Conservation (phyloP, 306 rosid species). For the Luffa aegyptiaca region DNA sequence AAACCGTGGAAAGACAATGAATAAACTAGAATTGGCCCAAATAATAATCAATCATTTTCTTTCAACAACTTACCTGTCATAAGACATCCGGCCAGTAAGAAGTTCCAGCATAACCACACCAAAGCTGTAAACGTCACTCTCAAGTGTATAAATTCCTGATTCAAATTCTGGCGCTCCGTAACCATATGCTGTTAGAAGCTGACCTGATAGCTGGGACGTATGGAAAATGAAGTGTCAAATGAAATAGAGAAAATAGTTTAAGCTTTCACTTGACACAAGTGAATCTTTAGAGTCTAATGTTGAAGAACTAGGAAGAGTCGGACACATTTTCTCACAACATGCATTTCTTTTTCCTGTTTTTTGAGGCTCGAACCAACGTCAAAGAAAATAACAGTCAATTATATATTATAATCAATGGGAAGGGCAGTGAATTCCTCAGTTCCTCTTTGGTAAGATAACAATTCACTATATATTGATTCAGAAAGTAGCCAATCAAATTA, state of each 20-base stretch:
- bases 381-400: neutral
- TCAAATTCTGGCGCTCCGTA: constrained; percentile 98
- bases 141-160: constrained; percentile 69
- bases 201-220: constrained; percentile 77
- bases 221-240: neutral
- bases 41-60: neutral
- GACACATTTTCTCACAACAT: neutral
- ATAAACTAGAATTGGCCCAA: neutral
- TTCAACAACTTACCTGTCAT: constrained; percentile 55
- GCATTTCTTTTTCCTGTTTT: neutral
- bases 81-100: constrained; percentile 77
- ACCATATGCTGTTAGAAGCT: constrained; percentile 60
- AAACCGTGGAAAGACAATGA: constrained; percentile 1
- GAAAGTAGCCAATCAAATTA: neutral
- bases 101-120: constrained; percentile 97
- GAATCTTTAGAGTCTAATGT: neutral
- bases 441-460: neutral
- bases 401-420: neutral
- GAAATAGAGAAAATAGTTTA: neutral
- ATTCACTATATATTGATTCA: neutral
- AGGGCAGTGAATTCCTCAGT: neutral
- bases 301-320: neutral
- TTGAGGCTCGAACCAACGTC: neutral
- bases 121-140: constrained; percentile 83
- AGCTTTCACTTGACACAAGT: neutral